Conservation (phyloP, 2,329 filamentous ascomycete species). For the Arachnomyces sp. region DNA sequence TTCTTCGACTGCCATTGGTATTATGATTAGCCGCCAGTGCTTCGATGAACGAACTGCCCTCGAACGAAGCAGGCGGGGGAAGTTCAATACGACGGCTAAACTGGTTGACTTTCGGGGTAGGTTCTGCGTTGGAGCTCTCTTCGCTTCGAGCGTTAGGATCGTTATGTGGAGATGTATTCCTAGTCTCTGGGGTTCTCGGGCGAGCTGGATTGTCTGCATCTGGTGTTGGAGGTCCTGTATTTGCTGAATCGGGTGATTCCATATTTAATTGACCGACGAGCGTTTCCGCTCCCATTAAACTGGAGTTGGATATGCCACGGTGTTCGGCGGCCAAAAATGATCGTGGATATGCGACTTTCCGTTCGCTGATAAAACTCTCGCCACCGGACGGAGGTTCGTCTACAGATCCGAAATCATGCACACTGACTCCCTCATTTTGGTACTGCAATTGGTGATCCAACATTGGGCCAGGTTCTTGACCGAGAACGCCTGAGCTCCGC, state of each 20-base stretch:
- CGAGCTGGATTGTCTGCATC: slow-evolving; percentile 25
- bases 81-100: slow-evolving; percentile 31
- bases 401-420: slow-evolving; percentile 30
- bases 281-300: slow-evolving; percentile 40
- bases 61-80: slow-evolving; percentile 30
- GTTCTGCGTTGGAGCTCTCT: slow-evolving; percentile 12
- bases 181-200: slow-evolving; percentile 23
- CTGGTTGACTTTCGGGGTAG: slow-evolving; percentile 24
- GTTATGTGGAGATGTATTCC: slow-evolving; percentile 19
- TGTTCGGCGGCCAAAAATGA: too few species aligned
- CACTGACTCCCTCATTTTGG: slow-evolving; percentile 18
- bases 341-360: too few species aligned
- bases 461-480: slow-evolving; percentile 17
- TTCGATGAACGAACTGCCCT: slow-evolving; percentile 22
- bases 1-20: slow-evolving; percentile 8
- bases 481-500: slow-evolving; percentile 44
- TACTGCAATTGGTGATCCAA: slow-evolving; percentile 15
- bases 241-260: slow-evolving; percentile 33
- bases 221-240: slow-evolving; percentile 22
- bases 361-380: slow-evolving; percentile 16
- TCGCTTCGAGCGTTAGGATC: slow-evolving; percentile 9
- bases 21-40: slow-evolving; percentile 7
- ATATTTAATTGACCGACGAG: slow-evolving; percentile 41
- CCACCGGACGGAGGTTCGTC: slow-evolving; percentile 20
- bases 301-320: slow-evolving; percentile 18